Base-by-base conservation (phyloP, 2,329 filamentous ascomycete species). In the Paecilomyces dactylethromorphus region DNA sequence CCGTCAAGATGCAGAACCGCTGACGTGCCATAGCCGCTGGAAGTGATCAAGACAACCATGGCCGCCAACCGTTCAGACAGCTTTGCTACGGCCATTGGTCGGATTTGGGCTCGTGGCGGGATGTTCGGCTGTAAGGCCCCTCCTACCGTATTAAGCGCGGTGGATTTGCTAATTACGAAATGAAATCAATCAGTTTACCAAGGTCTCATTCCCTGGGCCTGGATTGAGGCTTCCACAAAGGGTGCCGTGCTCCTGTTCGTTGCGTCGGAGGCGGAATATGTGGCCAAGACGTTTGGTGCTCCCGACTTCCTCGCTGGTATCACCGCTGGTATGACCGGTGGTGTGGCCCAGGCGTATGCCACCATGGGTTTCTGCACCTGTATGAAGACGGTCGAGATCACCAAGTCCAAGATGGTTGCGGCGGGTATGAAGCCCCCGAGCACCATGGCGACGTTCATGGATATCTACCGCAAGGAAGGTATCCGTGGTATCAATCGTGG, bases 331-430 rank as follows among this genome's bases (percentile, higher is more conserved):
- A 91, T 99, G 82, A 84, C 87, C 22, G 94, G 94, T 74, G 94
- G 94, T 84, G 87, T 99, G 60, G 94, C 93, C 53, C 94, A 99
- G 81, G 94, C 94, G 61, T 99, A 99, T 77, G 94, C 94, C 66
- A 99, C 94, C 76, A 99, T 99, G 93, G 94, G 94, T 68, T 99
- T 99, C 87, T 99, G 94, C 81, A 99, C 94, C 62, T 99, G 94
- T 86, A 99, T 99, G 94, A 99, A 99, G 87, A 99, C 94, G 64
- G 94, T 97, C 66, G 94, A 99, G 79, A 99, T 99, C 79, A 99
- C 94, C 73, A 95, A 97, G 81, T 89, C 94, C 84, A 97, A 97
- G 85, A 82, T 94, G 72, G 92, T 91, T 13, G 88, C 91, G 33
- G 66, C 86, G 51, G 94, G 94, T 68, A 86, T 88, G 66, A 91